phyloP scores from a whole-genome alignment of 768 basidiomycete species.

The Boletus vermiculosoides region DNA sequence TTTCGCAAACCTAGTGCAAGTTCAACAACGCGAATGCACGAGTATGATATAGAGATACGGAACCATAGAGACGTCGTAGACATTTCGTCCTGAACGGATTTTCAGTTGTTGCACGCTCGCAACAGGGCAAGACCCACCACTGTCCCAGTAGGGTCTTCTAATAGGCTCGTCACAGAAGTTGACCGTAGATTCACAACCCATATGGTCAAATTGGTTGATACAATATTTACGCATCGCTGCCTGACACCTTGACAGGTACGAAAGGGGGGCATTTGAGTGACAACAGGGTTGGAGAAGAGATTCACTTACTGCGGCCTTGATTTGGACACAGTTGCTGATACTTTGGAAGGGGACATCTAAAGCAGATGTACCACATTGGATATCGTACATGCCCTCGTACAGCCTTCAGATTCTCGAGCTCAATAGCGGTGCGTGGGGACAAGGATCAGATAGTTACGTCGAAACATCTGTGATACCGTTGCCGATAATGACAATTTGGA shows the following conservation, averaged over 20 bases:
- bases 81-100: conserved; percentile 40
- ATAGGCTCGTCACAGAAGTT: conserved; percentile 62
- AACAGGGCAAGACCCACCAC: conserved; percentile 29
- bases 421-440: background rate
- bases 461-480: conserved; percentile 62
- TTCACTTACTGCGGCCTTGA: conserved; percentile 55
- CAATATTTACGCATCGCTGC: conserved; percentile 56
- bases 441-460: conserved; percentile 35
- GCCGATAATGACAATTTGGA: conserved; percentile 73
- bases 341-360: conserved; percentile 51
- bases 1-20: conserved; percentile 22
- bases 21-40: background rate
- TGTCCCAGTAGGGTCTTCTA: conserved; percentile 39
- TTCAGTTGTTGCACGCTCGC: background rate
- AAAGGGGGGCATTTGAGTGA: background rate
- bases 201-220: conserved; percentile 61
- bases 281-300: background rate
- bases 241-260: conserved; percentile 68
- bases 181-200: conserved; percentile 65
- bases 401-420: conserved; percentile 24
- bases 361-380: conserved; percentile 50
- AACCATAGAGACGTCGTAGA: conserved; percentile 60
- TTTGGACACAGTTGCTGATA: conserved; percentile 39
- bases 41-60: background rate
- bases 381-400: conserved; percentile 45